These are phyloP conservation scores for Cyberlindnera suaveolens DNA, from an alignment of 805 yeast genomes.

Conservation along the genomic window DNA sequence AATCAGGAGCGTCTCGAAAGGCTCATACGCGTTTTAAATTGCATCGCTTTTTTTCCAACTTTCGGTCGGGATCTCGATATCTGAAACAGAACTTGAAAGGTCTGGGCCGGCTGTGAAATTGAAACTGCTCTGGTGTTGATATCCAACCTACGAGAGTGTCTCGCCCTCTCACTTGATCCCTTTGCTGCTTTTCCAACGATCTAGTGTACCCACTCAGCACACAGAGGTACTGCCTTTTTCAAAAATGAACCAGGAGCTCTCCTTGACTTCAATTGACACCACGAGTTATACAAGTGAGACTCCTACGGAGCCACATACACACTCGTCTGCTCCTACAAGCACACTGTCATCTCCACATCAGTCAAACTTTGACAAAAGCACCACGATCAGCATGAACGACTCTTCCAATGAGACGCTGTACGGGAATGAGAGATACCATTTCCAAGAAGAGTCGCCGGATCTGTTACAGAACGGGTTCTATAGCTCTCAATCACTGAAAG, in stretches of 20 bases:
- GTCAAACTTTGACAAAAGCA: neutral
- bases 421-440: conserved; percentile 2
- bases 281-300: conserved; percentile 1
- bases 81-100: too few relatives aligned
- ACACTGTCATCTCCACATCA: conserved; percentile 13
- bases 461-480: conserved; percentile 18
- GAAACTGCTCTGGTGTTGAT: too few relatives aligned
- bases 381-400: neutral
- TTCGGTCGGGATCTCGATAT: neutral
- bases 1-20: too few relatives aligned
- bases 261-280: neutral
- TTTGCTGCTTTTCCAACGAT: neutral
- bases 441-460: conserved; percentile 16
- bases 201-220: neutral
- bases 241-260: conserved; percentile 1
- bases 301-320: neutral
- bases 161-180: neutral
- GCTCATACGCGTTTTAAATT: too few relatives aligned
- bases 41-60: neutral
- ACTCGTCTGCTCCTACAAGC: conserved; percentile 14
- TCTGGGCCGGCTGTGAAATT: too few relatives aligned
- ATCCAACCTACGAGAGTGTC: too few relatives aligned
- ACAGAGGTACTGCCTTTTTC: neutral
- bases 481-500: conserved; percentile 9
- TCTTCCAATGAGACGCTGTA: conserved; percentile 1